Base-by-base conservation (phyloP, 2,329 filamentous ascomycete species). In the Diaporthe velutina region DNA sequence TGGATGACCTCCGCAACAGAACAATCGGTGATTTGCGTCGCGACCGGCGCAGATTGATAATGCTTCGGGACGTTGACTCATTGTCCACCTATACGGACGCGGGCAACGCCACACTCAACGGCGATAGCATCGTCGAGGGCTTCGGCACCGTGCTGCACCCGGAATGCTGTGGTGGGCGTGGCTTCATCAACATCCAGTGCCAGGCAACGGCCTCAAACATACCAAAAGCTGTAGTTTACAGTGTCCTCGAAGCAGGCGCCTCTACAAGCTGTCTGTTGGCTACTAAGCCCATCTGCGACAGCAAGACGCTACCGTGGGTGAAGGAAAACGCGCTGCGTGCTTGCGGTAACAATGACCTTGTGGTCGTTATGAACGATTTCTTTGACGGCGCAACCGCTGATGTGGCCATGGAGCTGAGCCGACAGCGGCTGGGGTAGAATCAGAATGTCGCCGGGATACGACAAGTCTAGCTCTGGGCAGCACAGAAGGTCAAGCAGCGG, bases 161-260 rank as follows among this genome's bases (percentile, higher is more conserved):
- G 1, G 78, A 82, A 8, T 79, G 79, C 9, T 81, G 83, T 74
- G 78, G 77, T 4, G 81, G 81, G 8, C 82, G 80, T 52, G 82
- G 81, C 7, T 84, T 86, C 74, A 83, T 84, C 50, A 84, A 85
- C 66, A 79, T 86, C 60, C 87, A 89, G 77, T 88, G 86, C 73
- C 87, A 89, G 80, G 87, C 87, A 2, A 89, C 87, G 4, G 83
- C 86, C n/a, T 85, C 85, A 7, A 87, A 87, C 77, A 86, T 89
- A 54, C 80, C 83, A 4, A 84, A 86, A 73, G 87, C 87, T 0
- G 83, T 89, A 52, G 81, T 83, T 5, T 85, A 85, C 72, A 86
- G 84, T 55, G 84, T 88, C 10, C 55, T 87, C n/a, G 82, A 85
- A 60, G 81, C 83, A 5, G 83, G 87, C 78, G 83, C 85, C 0